Conservation (phyloP, 345 rosid species). For the Moringa oleifera region DNA sequence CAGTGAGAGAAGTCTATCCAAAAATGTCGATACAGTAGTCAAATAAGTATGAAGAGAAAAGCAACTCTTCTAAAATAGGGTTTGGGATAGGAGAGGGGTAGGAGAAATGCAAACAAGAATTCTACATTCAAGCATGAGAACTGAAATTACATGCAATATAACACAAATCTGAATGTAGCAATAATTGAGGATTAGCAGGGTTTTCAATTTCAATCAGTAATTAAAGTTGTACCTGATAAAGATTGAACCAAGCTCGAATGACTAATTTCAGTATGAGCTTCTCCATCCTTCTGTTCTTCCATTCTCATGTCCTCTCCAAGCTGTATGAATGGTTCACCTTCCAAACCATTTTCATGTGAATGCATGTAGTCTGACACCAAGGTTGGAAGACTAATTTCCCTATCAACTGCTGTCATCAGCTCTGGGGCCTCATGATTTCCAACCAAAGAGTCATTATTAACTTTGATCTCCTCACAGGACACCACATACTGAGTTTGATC, state of each 20-base stretch:
- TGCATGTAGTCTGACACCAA: conserved; percentile 8
- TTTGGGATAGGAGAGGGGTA: no score
- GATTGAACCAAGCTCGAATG: conserved; percentile 12
- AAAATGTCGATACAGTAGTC: no score
- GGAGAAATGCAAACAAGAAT: no score
- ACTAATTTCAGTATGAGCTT: conserved; percentile 22
- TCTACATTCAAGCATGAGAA: no score
- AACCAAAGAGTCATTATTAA: conserved; percentile 13
- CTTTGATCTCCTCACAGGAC: conserved; percentile 13
- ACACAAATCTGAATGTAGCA: neutral
- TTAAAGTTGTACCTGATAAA: conserved; percentile 23
- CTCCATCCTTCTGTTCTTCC: conserved; percentile 24
- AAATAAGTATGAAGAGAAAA: no score
- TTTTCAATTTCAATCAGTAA: neutral
- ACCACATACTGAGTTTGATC: conserved; percentile 11
- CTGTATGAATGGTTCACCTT: conserved; percentile 24
- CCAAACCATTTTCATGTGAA: conserved; percentile 22
- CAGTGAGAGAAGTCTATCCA: no score
- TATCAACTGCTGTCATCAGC: conserved; percentile 27
- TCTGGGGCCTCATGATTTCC: conserved; percentile 19
- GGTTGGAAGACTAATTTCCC: conserved; percentile 23
- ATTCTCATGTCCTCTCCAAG: conserved; percentile 23
- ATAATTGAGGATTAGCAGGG: no score
- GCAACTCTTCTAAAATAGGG: no score
- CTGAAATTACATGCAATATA: no score